Conservation (phyloP, 208 protist genomes). For the Leishmania tarentolae region DNA sequence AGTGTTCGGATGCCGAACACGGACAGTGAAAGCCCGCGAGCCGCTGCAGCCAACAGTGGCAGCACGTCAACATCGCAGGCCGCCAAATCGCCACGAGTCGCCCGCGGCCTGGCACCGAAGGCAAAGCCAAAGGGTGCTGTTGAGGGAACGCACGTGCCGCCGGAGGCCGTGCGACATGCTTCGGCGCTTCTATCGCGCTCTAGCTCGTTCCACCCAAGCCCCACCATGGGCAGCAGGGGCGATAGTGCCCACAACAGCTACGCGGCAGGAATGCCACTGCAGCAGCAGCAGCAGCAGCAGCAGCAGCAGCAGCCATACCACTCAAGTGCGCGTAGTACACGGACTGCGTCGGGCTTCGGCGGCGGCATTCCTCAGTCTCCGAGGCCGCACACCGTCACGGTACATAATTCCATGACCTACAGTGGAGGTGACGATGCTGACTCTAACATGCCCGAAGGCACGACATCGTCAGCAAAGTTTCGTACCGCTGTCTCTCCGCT, state of each 20-base stretch:
- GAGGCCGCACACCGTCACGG: slow-evolving; percentile 12
- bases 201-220: slow-evolving; percentile 3
- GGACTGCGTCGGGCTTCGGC: slow-evolving; percentile 1
- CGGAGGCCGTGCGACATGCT: slow-evolving; percentile 76
- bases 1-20: not conserved
- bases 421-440: not conserved
- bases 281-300: too few relatives aligned
- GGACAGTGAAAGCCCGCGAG: not conserved
- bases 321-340: slow-evolving; percentile 5
- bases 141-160: slow-evolving; percentile 47
- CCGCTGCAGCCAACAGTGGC: slow-evolving; percentile 11
- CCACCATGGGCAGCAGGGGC: not conserved
- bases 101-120: slow-evolving; percentile 63
- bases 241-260: slow-evolving; percentile 14
- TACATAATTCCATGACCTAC: not conserved
- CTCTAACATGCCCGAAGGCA: not conserved
- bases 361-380: slow-evolving; percentile 10
- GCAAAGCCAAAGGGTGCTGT: slow-evolving; percentile 74
- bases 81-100: slow-evolving; percentile 23
- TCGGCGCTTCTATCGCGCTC: slow-evolving; percentile 39
- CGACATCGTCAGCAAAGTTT: not conserved
- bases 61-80: not conserved
- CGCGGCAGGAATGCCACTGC: not conserved
- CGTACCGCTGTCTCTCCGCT: not conserved
- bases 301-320: not conserved